These are phyloP conservation scores for Fusarium newnesense DNA, from an alignment of 2,329 filamentous ascomycete species.

Conservation along the genomic window DNA sequence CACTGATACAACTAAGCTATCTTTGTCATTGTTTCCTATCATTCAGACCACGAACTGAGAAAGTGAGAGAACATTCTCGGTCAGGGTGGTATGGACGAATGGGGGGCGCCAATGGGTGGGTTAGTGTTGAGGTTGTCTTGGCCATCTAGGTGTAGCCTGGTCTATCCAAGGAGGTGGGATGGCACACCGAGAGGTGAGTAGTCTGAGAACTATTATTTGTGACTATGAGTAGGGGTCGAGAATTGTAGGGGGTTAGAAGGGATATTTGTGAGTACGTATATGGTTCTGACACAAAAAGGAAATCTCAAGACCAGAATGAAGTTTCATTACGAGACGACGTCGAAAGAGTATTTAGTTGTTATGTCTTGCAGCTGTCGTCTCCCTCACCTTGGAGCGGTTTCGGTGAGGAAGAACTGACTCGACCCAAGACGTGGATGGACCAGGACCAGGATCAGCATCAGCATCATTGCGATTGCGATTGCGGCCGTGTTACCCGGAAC, in stretches of 20 bases:
- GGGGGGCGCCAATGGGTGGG: conserved; percentile 22
- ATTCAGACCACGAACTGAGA: conserved; percentile 8
- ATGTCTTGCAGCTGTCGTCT: not conserved
- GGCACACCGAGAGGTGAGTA: conserved; percentile 28
- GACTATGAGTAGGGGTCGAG: not conserved
- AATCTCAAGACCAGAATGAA: not conserved
- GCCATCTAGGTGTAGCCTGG: conserved; percentile 30
- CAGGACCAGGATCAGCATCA: not conserved
- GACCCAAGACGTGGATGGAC: conserved; percentile 9
- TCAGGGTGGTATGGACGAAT: conserved; percentile 28
- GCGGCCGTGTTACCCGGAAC: conserved; percentile 24
- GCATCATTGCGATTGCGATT: not conserved
- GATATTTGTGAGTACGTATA: not conserved
- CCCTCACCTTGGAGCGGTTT: conserved; percentile 18
- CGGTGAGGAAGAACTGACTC: conserved; percentile 35
- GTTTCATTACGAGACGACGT: not conserved
- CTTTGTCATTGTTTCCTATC: conserved; percentile 41
- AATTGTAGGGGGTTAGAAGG: not conserved
- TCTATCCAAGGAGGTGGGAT: conserved; percentile 28
- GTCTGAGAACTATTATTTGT: not conserved
- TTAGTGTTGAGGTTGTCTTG: conserved; percentile 37
- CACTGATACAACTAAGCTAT: conserved; percentile 21
- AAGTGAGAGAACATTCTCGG: conserved; percentile 21
- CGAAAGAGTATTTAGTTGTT: not conserved
- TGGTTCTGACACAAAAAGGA: not conserved